Conservation (phyloP, 768 basidiomycete genomes). For the Pholiota microspora region DNA sequence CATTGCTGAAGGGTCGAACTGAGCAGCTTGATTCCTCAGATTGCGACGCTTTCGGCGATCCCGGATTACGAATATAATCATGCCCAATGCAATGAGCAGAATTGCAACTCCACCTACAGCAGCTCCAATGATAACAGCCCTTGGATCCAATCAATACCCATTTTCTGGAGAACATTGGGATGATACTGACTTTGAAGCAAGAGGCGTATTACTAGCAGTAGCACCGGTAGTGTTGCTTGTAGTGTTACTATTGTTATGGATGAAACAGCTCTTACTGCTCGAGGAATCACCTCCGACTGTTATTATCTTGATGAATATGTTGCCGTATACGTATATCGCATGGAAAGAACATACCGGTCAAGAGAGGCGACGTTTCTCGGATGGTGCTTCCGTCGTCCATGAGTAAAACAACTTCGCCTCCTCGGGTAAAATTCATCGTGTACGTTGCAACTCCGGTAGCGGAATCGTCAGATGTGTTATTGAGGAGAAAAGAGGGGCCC, state of each 20-base stretch:
- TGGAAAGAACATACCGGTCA: constrained; percentile 33
- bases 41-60: constrained; percentile 30
- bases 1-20: constrained; percentile 24
- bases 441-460: constrained; percentile 38
- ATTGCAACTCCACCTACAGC: constrained; percentile 40
- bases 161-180: not conserved
- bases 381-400: constrained; percentile 39
- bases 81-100: constrained; percentile 36
- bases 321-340: not conserved
- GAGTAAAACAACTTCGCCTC: constrained; percentile 39
- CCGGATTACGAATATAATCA: constrained; percentile 41
- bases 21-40: constrained; percentile 1
- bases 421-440: constrained; percentile 35
- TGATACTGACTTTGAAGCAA: constrained; percentile 10
- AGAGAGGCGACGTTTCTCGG: constrained; percentile 38
- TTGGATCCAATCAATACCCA: constrained; percentile 17
- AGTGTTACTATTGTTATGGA: not conserved
- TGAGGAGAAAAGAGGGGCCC: constrained; percentile 28
- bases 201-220: constrained; percentile 1
- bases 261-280: constrained; percentile 20
- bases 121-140: constrained; percentile 44
- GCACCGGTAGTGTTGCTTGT: not conserved
- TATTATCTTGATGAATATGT: not conserved
- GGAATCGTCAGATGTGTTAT: constrained; percentile 24
- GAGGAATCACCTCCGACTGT: constrained; percentile 32